Conservation (phyloP, 495 filamentous ascomycete genomes). For the Immersiella caudata region DNA sequence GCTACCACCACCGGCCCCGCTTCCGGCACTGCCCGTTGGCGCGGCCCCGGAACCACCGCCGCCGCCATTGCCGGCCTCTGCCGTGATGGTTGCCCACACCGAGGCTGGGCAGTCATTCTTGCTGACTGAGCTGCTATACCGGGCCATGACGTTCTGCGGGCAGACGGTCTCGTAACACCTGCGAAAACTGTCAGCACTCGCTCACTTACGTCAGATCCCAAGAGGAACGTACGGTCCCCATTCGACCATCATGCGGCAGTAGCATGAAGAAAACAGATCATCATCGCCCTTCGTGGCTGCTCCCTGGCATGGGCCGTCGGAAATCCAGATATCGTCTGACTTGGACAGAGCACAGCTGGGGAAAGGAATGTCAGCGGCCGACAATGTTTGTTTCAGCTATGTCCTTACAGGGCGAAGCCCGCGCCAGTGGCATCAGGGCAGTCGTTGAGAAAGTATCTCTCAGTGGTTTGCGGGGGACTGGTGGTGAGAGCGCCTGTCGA, state of each 20-base stretch:
- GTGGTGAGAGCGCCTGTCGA: neutral
- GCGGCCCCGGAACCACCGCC: neutral
- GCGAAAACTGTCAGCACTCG: neutral
- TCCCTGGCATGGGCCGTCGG: neutral
- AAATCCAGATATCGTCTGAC: slow-evolving; percentile 3
- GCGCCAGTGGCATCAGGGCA: slow-evolving; percentile 1
- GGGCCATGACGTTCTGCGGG: neutral
- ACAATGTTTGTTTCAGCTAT: neutral
- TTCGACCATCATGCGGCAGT: slow-evolving; percentile 9
- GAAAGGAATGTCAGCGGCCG: neutral
- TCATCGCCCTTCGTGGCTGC: slow-evolving; percentile 3
- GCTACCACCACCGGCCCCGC: neutral
- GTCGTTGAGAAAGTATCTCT: slow-evolving; percentile 1
- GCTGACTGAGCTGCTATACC: slow-evolving; percentile 1
- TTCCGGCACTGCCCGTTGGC: neutral
- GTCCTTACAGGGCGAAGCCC: neutral
- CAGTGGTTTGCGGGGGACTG: neutral
- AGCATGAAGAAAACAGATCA: slow-evolving; percentile 1
- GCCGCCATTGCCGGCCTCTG: neutral
- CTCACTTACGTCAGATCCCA: too few relatives aligned
- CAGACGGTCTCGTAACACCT: slow-evolving; percentile 8
- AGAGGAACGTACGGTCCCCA: slow-evolving; percentile 4
- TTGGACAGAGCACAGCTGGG: slow-evolving; percentile 8
- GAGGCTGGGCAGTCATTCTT: neutral
- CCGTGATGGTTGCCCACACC: slow-evolving; percentile 9